phyloP scores from a whole-genome alignment of 1,284 basidiomycete species.

The Schizopora paradoxa region DNA sequence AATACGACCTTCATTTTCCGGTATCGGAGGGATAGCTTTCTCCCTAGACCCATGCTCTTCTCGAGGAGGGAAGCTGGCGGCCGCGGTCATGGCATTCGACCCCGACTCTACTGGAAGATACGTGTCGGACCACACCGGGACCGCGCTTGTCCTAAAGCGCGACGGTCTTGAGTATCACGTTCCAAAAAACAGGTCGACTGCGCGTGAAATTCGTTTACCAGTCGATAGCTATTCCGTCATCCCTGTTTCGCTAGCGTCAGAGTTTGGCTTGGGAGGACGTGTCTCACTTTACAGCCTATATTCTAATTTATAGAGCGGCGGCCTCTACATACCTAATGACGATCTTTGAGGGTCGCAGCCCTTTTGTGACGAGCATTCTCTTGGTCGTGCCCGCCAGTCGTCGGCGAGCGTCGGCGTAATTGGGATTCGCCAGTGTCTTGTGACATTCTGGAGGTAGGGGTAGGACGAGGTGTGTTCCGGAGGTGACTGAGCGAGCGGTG shows the following conservation, averaged over 20 bases:
- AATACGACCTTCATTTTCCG: background rate
- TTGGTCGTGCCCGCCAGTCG: too few relatives aligned
- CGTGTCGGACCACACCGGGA: constrained; percentile 15
- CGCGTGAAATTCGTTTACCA: constrained; percentile 7
- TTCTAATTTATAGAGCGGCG: too few relatives aligned
- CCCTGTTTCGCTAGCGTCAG: too few relatives aligned
- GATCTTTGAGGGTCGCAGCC: too few relatives aligned
- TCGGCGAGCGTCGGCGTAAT: too few relatives aligned
- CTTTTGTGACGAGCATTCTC: too few relatives aligned
- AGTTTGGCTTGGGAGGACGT: too few relatives aligned
- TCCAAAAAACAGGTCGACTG: background rate
- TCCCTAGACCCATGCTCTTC: background rate
- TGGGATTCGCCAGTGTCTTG: too few relatives aligned
- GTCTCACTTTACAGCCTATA: too few relatives aligned
- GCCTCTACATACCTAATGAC: too few relatives aligned
- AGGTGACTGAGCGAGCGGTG: background rate
- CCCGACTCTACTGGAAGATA: constrained; percentile 2
- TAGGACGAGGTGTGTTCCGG: background rate
- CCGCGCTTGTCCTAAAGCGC: constrained; percentile 7
- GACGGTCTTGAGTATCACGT: background rate
- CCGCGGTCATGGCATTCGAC: background rate
- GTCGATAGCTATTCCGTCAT: constrained; percentile 14
- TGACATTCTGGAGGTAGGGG: background rate
- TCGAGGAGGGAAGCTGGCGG: background rate
- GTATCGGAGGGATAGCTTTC: background rate